Percentiles rank a stretch among this genome's conserved stretches.
Evolutionary conservation across 129 eudicot species (phyloP).

Genomic region (Solidago caesia): DNA sequence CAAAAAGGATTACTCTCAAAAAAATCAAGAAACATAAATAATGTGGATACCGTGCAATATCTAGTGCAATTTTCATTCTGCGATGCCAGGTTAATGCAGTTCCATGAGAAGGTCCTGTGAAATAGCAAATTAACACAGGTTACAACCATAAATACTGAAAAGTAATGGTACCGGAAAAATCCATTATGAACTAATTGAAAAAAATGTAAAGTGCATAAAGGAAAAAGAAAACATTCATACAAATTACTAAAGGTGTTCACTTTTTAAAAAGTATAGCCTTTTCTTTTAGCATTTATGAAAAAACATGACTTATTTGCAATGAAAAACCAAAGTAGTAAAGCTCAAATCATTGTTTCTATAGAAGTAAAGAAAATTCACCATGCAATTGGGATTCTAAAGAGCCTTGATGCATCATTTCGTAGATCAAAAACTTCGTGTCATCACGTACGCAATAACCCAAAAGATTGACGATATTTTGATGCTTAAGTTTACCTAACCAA

Average conservation of each 20-base stretch:
- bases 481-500: slow-evolving; percentile 75
- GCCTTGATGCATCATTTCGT: slow-evolving; percentile 89
- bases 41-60: slow-evolving; percentile 66
- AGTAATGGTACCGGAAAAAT: not conserved
- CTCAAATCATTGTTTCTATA: not conserved
- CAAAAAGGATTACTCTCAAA: not conserved
- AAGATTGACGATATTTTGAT: slow-evolving; percentile 78
- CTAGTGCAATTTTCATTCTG: slow-evolving; percentile 88
- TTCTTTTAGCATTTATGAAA: slow-evolving; percentile 1
- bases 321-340: slow-evolving; percentile 7
- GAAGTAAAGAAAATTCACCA: slow-evolving; percentile 47
- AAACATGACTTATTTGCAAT: not conserved
- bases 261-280: slow-evolving; percentile 19
- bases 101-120: slow-evolving; percentile 74
- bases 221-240: slow-evolving; percentile 11
- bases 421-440: slow-evolving; percentile 62
- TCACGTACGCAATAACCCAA: slow-evolving; percentile 75
- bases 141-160: not conserved
- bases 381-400: slow-evolving; percentile 83
- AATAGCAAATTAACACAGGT: slow-evolving; percentile 12
- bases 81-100: slow-evolving; percentile 70
- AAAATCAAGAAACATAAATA: not conserved
- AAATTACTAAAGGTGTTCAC: slow-evolving; percentile 9
- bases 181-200: not conserved
- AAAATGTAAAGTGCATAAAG: not conserved